Evolutionary conservation across 179 eudicot species (phyloP).

Genomic region (Beta macrorhiza): DNA sequence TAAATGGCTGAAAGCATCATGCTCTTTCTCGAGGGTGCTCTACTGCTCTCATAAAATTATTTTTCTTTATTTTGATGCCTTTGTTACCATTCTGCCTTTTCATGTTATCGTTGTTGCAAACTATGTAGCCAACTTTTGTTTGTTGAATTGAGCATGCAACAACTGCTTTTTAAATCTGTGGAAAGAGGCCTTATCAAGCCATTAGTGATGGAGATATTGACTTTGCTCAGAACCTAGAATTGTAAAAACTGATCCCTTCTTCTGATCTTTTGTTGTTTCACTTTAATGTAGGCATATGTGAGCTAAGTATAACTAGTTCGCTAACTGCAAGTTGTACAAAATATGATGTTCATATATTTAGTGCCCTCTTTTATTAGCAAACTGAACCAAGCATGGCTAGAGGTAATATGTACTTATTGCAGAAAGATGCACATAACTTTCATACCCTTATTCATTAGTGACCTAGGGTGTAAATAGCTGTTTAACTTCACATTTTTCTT

Average conservation of each 20-base stretch:
- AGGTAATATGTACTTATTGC: background rate
- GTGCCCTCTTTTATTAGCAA: background rate
- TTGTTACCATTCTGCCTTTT: background rate
- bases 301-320: background rate
- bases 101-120: background rate
- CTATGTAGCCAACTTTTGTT: background rate
- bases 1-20: background rate
- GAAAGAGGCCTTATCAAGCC: background rate
- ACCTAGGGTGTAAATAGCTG: background rate
- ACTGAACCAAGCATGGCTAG: background rate
- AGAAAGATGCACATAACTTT: background rate
- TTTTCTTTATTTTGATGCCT: background rate
- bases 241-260: background rate
- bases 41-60: too few relatives aligned
- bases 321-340: background rate
- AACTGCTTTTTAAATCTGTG: background rate
- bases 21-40: background rate
- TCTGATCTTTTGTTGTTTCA: background rate
- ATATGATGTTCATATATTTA: background rate
- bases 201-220: background rate
- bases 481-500: background rate
- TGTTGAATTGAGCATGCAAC: background rate
- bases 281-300: background rate
- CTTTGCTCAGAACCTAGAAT: background rate
- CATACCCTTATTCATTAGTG: background rate